Evolutionary conservation across 2,329 filamentous ascomycete species (phyloP).

Genomic region (Paraphoma sp.): DNA sequence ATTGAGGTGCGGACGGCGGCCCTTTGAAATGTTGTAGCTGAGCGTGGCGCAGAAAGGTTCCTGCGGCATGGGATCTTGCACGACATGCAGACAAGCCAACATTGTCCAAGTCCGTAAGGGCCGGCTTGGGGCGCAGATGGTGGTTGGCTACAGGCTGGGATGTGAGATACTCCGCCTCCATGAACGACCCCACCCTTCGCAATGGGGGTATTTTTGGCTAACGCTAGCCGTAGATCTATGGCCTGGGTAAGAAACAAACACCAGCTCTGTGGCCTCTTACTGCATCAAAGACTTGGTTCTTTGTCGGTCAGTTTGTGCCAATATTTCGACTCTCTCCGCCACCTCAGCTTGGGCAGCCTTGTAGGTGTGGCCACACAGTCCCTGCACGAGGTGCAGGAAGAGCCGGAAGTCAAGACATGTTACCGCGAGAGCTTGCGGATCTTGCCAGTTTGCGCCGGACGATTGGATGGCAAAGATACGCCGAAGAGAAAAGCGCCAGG

Average conservation of each 20-base stretch:
- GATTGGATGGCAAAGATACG: not conserved
- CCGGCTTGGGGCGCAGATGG: conserved; percentile 16
- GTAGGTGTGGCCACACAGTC: not conserved
- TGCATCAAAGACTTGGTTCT: not conserved
- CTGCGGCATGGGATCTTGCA: conserved; percentile 20
- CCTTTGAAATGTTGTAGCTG: conserved; percentile 20
- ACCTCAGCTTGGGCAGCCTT: not conserved
- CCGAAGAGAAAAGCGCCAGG: not conserved
- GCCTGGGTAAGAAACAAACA: conserved; percentile 8
- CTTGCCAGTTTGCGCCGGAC: not conserved
- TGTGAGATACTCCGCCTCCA: conserved; percentile 28
- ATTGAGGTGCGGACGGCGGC: conserved; percentile 8
- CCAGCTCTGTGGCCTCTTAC: not conserved
- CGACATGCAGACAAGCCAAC: conserved; percentile 26
- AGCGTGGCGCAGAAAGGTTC: conserved; percentile 28
- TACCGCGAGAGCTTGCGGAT: conserved; percentile 8
- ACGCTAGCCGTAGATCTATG: conserved; percentile 5
- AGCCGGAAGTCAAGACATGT: not conserved
- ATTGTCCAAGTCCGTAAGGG: conserved; percentile 22
- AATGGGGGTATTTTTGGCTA: conserved; percentile 21
- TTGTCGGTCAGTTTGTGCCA: not conserved
- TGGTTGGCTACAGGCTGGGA: conserved; percentile 22
- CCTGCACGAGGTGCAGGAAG: not conserved
- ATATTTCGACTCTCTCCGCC: too few species aligned
- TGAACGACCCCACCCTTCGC: conserved; percentile 20